Evolutionary conservation across 2,329 filamentous ascomycete genomes (phyloP), one percentile per base, ranked within the genome.

Genomic region (Aspergillus ochraceoroseus): DNA sequence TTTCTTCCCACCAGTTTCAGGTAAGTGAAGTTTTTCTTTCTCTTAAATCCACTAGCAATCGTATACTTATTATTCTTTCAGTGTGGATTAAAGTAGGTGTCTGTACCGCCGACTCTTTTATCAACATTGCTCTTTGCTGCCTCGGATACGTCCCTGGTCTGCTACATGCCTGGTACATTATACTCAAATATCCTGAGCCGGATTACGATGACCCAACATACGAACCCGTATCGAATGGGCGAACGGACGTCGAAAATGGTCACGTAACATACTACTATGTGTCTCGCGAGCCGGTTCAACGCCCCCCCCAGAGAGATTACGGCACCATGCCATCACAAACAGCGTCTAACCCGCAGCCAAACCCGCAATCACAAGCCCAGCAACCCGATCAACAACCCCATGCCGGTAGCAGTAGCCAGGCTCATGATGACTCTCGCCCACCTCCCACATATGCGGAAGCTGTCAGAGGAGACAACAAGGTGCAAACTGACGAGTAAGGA

Each of bases 11-110:
- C 74, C 74, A 32, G 68, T 77, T 39, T 68, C 72, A 61, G 74
- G 75, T 77, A 65, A 53, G 71, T 62, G 32, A 38, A 30, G 31
- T 34, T 28, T 25, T 17, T 29, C 22, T 32, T 31, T 32, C 27
- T 29, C 37, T 14, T 44, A 39, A 27, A 46, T 46, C n/a, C n/a
- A n/a, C n/a, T 30, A 39, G 29, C 40, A 35, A 32, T 32, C 7
- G 3, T 19, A 35, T 29, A 33, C 64, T 70, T 59, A 69, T 13
- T 13, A 46, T 33, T 29, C 47, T 29, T 29, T 54, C 57, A 87
- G 92, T 98, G 57, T 98, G 92, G 92, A 87, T 98, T 46, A 98
- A 96, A 72, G 74, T 84, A 58, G 92, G 92, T 50, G 75, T 98
- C 69, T 98, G 92, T 74, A 85, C 82, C 48, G 87, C 83, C 42